Conservation (phyloP, 768 basidiomycete species). For the Lentinus tigrinus region DNA sequence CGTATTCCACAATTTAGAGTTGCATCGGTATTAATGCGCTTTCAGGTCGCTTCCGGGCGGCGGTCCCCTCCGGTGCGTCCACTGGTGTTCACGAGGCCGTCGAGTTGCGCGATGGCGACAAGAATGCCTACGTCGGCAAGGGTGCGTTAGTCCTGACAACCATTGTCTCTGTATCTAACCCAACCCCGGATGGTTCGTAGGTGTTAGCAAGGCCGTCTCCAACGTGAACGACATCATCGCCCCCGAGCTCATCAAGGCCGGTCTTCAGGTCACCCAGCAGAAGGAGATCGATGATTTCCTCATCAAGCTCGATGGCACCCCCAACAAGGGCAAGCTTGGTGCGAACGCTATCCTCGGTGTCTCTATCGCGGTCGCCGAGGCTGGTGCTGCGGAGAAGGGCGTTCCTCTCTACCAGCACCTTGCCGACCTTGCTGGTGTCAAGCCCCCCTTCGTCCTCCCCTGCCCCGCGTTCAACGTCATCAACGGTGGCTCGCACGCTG, state of each 20-base stretch:
- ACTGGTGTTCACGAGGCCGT: constrained; percentile 98
- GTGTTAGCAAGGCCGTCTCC: constrained; percentile 88
- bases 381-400: constrained; percentile 92
- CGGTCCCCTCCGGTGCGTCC: constrained; percentile 97
- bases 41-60: constrained; percentile 86
- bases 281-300: constrained; percentile 97
- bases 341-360: constrained; percentile 99
- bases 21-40: constrained; percentile 18
- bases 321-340: constrained; percentile 99
- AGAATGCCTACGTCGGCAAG: constrained; percentile 91
- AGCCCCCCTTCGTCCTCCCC: constrained; percentile 91
- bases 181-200: constrained; percentile 37
- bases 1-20: not conserved
- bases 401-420: constrained; percentile 96
- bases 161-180: not conserved
- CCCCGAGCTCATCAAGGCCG: constrained; percentile 82
- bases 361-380: constrained; percentile 92
- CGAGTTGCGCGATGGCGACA: constrained; percentile 97
- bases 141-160: constrained; percentile 47
- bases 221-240: constrained; percentile 94
- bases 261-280: constrained; percentile 82
- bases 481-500: constrained; percentile 99
- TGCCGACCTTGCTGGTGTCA: constrained; percentile 93
- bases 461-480: constrained; percentile 97
- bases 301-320: constrained; percentile 95